Conservation (phyloP, 1,284 basidiomycete genomes). For the Mycena sp. region DNA sequence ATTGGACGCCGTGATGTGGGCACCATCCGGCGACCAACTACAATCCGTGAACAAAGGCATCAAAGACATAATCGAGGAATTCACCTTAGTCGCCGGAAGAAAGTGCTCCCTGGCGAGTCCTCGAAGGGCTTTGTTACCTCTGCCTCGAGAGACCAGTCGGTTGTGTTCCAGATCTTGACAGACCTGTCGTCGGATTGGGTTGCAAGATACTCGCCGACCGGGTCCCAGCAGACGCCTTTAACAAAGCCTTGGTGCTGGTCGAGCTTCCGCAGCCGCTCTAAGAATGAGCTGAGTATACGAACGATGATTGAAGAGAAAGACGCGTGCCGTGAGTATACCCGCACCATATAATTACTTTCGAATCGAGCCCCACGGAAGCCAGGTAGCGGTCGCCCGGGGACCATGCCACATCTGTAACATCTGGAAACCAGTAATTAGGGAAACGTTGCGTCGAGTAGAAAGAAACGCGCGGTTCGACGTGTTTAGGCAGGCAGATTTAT, state of each 20-base stretch:
- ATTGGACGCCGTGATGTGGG: constrained; percentile 96
- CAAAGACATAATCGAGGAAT: constrained; percentile 36
- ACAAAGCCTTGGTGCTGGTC: constrained; percentile 96
- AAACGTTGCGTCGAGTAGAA: no score
- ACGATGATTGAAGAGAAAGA: constrained; percentile 10
- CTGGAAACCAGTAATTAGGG: constrained; percentile 51
- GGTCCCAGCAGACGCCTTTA: constrained; percentile 99
- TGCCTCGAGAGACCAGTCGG: constrained; percentile 89
- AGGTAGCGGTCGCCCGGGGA: constrained; percentile 91
- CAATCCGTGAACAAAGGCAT: constrained; percentile 15
- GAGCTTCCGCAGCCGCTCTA: constrained; percentile 86
- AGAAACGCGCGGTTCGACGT: no score
- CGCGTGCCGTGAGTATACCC: constrained; percentile 83
- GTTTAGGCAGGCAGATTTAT: background rate
- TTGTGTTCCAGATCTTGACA: constrained; percentile 96
- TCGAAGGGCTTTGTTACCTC: constrained; percentile 92
- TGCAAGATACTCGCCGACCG: constrained; percentile 94
- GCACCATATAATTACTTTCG: constrained; percentile 93
- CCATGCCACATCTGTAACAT: constrained; percentile 97
- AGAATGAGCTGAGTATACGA: constrained; percentile 1
- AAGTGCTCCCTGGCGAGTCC: constrained; percentile 94
- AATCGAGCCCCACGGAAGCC: constrained; percentile 95
- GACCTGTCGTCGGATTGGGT: constrained; percentile 98
- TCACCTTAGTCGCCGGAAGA: constrained; percentile 92
- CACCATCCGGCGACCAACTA: constrained; percentile 99